Conservation (phyloP, 352 stramenopile genomes). For the Phytophthora nicotianae region DNA sequence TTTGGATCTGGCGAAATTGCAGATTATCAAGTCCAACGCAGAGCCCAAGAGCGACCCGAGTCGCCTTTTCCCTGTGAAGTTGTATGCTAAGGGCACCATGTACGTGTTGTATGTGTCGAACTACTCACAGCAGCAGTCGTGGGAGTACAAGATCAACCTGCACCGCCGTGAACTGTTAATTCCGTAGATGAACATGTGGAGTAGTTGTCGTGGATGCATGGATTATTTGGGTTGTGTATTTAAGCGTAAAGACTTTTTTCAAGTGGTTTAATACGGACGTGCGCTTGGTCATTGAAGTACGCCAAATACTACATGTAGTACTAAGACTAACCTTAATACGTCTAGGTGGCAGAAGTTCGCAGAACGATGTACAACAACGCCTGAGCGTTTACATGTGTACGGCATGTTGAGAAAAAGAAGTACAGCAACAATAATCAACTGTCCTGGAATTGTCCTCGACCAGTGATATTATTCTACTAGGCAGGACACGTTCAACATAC, state of each 20-base stretch:
- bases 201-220: slow-evolving; percentile 7
- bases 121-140: slow-evolving; percentile 77
- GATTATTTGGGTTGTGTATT: slow-evolving; percentile 24
- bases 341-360: no score
- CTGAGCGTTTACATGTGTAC: no score
- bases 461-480: no score
- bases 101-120: slow-evolving; percentile 82
- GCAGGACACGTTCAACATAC: no score
- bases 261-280: no score
- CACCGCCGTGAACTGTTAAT: slow-evolving; percentile 78
- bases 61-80: slow-evolving; percentile 68
- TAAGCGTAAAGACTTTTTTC: slow-evolving; percentile 16
- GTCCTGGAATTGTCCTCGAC: no score
- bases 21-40: slow-evolving; percentile 66
- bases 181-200: slow-evolving; percentile 34
- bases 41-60: slow-evolving; percentile 57
- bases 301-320: no score
- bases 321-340: no score
- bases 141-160: slow-evolving; percentile 83
- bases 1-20: slow-evolving; percentile 80
- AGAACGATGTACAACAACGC: no score
- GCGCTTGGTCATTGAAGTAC: no score
- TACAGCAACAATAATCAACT: no score
- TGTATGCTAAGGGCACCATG: slow-evolving; percentile 70
- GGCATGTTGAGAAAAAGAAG: no score